phyloP scores from a whole-genome alignment of 495 filamentous ascomycete genomes.

The Daldinia concentrica region DNA sequence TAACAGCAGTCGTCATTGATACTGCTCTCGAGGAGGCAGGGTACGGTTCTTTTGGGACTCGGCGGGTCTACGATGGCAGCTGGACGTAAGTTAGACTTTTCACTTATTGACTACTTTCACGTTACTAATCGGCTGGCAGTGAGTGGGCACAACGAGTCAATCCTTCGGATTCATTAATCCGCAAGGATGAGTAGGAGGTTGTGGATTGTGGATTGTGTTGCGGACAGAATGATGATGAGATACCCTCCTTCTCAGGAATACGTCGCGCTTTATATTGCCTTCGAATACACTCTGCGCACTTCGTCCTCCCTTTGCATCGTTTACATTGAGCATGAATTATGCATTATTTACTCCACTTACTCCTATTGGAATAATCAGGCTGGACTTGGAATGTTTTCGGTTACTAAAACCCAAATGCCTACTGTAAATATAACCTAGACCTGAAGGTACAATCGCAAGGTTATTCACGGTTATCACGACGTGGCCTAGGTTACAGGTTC shows the following conservation, averaged over 20 bases:
- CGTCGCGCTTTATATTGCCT: slow-evolving; percentile 24
- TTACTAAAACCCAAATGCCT: slow-evolving; percentile 29
- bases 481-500: slow-evolving; percentile 14
- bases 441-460: slow-evolving; percentile 23
- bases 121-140: slow-evolving; percentile 50
- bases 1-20: slow-evolving; percentile 93
- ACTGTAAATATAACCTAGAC: slow-evolving; percentile 39
- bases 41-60: slow-evolving; percentile 70
- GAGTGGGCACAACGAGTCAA: slow-evolving; percentile 78
- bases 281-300: slow-evolving; percentile 11
- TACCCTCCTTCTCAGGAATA: slow-evolving; percentile 39
- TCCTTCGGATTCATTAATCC: slow-evolving; percentile 54
- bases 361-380: slow-evolving; percentile 20
- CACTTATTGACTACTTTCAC: neutral
- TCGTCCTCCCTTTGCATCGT: slow-evolving; percentile 13
- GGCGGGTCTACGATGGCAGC: slow-evolving; percentile 91
- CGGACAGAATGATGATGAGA: slow-evolving; percentile 36
- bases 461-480: slow-evolving; percentile 17
- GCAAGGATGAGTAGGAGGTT: slow-evolving; percentile 39
- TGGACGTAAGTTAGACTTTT: slow-evolving; percentile 81
- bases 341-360: slow-evolving; percentile 32
- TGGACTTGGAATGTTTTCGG: slow-evolving; percentile 11
- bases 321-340: slow-evolving; percentile 28
- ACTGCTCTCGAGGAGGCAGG: slow-evolving; percentile 83
- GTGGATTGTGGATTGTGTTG: neutral